Evolutionary conservation across 2,329 filamentous ascomycete species (phyloP).

Genomic region (Penicillium sp.): DNA sequence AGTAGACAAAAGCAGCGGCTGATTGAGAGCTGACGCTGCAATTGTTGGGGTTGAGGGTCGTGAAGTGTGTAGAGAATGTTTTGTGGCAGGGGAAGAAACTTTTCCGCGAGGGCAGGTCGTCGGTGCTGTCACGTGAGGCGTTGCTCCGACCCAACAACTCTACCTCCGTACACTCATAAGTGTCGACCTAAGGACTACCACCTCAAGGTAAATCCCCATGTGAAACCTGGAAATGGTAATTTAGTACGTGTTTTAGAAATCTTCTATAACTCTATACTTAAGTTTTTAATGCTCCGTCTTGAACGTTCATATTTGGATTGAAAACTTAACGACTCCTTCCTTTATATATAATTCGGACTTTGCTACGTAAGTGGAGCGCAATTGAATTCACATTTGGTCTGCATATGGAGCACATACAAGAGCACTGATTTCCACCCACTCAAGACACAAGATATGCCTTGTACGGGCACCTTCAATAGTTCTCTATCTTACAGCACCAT

Average conservation of each 20-base stretch:
- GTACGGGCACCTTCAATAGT: not conserved
- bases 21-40: constrained; percentile 18
- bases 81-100: constrained; percentile 37
- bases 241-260: not conserved
- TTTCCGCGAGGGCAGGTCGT: constrained; percentile 30
- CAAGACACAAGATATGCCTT: not conserved
- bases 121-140: constrained; percentile 27
- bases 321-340: no score
- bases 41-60: constrained; percentile 24
- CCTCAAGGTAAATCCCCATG: no score
- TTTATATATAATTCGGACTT: no score
- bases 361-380: no score
- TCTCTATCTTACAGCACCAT: not conserved
- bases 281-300: no score
- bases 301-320: not conserved
- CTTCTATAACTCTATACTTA: no score
- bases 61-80: constrained; percentile 20
- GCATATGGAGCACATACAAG: not conserved
- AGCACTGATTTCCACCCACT: not conserved
- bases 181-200: not conserved
- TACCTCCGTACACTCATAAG: not conserved
- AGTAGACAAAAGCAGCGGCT: constrained; percentile 9
- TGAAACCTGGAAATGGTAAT: not conserved
- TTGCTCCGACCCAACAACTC: not conserved
- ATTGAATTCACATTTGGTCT: not conserved